These are phyloP conservation scores for Stachybotrys chlorohalonatus DNA, from an alignment of 2,329 filamentous ascomycete species.

Conservation along the genomic window DNA sequence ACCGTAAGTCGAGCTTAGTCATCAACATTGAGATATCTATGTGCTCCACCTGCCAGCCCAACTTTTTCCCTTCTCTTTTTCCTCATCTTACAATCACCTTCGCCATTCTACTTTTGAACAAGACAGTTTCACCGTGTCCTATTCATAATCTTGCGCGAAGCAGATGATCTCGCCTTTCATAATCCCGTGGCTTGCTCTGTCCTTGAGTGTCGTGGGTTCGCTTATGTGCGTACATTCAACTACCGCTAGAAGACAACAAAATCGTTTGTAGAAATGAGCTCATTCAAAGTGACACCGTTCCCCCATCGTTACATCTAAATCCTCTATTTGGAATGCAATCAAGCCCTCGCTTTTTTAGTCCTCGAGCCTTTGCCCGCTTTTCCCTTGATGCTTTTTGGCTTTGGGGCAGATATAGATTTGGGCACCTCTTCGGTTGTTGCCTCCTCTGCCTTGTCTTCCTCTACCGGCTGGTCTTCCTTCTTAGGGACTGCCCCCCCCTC, in stretches of 20 bases:
- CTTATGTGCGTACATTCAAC: conserved; percentile 48
- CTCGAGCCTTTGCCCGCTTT: conserved; percentile 26
- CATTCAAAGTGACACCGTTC: not conserved
- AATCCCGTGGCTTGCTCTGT: conserved; percentile 45
- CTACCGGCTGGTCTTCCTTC: conserved; percentile 12
- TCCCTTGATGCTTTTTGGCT: conserved; percentile 17
- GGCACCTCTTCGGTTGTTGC: conserved; percentile 11
- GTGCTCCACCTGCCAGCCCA: not conserved
- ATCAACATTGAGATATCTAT: not conserved
- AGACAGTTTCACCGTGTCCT: conserved; percentile 27
- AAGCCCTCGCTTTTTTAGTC: conserved; percentile 29
- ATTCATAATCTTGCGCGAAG: conserved; percentile 41
- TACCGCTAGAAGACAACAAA: not conserved
- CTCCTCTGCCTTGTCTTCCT: conserved; percentile 11
- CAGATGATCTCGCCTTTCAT: conserved; percentile 49
- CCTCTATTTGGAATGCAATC: conserved; percentile 4
- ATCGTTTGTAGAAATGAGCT: not conserved
- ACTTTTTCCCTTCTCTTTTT: conserved; percentile 16
- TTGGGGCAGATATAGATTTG: conserved; percentile 8
- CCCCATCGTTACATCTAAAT: not conserved
- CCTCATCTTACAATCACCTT: conserved; percentile 39
- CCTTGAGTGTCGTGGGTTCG: conserved; percentile 46
- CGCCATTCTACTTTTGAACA: conserved; percentile 25
- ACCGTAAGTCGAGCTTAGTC: not conserved
- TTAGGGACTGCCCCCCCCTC: conserved; percentile 14